Percentiles rank a stretch among this genome's conserved stretches.
phyloP scores from a whole-genome alignment of 495 filamentous ascomycete species.

The Penicillium cinerascens region DNA sequence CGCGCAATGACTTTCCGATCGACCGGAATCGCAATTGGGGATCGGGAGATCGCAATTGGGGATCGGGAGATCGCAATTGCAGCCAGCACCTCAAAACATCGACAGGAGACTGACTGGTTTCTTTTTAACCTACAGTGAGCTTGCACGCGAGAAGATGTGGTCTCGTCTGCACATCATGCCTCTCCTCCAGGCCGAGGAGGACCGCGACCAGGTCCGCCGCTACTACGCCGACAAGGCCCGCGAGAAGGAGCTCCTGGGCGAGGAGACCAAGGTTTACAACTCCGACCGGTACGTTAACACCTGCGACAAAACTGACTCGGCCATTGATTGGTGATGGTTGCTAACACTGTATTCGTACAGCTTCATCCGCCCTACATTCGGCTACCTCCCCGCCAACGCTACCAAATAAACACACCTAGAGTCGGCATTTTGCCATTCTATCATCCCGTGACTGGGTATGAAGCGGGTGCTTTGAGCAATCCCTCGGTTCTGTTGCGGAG shows the following conservation, averaged over 20 bases:
- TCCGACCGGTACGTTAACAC: conserved; percentile 71
- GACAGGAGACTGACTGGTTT: not conserved
- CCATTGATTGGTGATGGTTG: not conserved
- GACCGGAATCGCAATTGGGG: not conserved
- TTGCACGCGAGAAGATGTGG: conserved; percentile 97
- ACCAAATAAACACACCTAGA: conserved; percentile 29
- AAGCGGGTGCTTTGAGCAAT: conserved; percentile 7
- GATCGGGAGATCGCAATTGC: not conserved
- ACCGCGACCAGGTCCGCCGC: conserved; percentile 86
- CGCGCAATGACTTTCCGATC: conserved; percentile 5
- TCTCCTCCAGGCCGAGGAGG: conserved; percentile 89
- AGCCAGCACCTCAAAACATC: not conserved
- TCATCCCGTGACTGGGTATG: conserved; percentile 8
- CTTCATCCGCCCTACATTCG: conserved; percentile 48
- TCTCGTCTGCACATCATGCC: conserved; percentile 88
- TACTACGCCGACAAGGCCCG: conserved; percentile 80
- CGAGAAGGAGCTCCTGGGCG: conserved; percentile 84
- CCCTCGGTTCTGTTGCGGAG: conserved; percentile 1
- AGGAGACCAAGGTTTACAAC: conserved; percentile 78
- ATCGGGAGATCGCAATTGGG: conserved; percentile 7
- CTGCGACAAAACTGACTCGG: not conserved
- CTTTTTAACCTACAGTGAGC: conserved; percentile 59
- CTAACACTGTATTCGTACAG: conserved; percentile 19
- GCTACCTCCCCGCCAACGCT: conserved; percentile 40
- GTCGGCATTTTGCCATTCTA: conserved; percentile 1